Conservation (phyloP, 257 asterid genomes). For the Solanum infundibuliforme region DNA sequence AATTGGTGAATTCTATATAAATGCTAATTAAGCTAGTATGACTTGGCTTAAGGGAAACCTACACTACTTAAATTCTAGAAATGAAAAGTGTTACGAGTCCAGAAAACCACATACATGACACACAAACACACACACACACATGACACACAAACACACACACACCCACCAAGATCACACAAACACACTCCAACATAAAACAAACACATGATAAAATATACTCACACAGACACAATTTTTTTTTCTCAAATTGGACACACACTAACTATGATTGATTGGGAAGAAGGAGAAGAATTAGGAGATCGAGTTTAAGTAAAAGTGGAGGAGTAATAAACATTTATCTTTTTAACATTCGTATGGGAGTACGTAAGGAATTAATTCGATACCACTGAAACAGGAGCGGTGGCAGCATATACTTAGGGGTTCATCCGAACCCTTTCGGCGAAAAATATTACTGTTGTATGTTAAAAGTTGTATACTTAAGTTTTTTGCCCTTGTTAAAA, state of each 20-base stretch:
- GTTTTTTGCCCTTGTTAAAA: no score
- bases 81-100: background rate
- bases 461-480: no score
- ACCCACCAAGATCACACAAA: background rate
- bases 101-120: background rate
- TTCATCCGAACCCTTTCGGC: no score
- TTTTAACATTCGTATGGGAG: background rate
- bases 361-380: background rate
- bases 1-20: background rate
- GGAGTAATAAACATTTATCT: background rate
- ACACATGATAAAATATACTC: background rate
- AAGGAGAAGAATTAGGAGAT: background rate
- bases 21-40: background rate
- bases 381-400: background rate
- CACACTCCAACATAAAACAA: background rate
- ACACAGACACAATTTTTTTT: background rate
- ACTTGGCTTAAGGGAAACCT: background rate
- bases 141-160: background rate
- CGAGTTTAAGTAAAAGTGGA: background rate
- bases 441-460: no score
- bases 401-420: no score
- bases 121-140: background rate
- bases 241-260: background rate
- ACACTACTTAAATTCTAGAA: background rate
- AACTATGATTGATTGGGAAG: background rate